Conservation (phyloP, 441 rosid genomes). For the Populus hybrid region DNA sequence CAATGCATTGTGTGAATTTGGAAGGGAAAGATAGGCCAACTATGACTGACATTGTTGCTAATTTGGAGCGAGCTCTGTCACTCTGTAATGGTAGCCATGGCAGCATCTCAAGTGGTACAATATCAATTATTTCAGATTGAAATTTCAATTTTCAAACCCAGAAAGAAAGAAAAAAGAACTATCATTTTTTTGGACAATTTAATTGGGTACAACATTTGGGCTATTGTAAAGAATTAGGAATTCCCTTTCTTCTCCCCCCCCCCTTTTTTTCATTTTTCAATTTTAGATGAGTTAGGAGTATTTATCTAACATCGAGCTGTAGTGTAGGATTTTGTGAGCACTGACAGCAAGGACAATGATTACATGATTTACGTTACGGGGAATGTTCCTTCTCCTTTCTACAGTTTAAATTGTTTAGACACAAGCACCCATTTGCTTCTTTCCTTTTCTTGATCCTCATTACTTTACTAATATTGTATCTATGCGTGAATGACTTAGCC, state of each 20-base stretch:
- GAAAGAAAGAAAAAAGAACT: background rate
- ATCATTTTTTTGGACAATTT: slow-evolving; percentile 13
- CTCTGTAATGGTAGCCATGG: slow-evolving; percentile 68
- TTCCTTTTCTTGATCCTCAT: background rate
- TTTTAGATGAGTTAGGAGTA: background rate
- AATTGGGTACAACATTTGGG: slow-evolving; percentile 18
- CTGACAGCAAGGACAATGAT: slow-evolving; percentile 34
- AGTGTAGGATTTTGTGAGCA: slow-evolving; percentile 25
- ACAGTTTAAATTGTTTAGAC: background rate
- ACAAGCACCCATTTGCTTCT: background rate
- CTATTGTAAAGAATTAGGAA: slow-evolving; percentile 37
- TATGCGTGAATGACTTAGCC: background rate
- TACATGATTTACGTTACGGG: slow-evolving; percentile 12
- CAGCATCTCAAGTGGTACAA: slow-evolving; percentile 65
- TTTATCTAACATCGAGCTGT: slow-evolving; percentile 45
- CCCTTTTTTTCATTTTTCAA: no score
- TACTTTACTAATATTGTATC: no score
- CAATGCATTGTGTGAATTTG: slow-evolving; percentile 70
- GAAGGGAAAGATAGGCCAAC: slow-evolving; percentile 85
- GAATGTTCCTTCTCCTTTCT: background rate
- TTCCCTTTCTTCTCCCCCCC: background rate
- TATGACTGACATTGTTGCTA: slow-evolving; percentile 62
- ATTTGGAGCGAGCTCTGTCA: slow-evolving; percentile 72
- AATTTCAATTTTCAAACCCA: background rate
- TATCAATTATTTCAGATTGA: slow-evolving; percentile 64